A percentile compares a stretch with the other conserved stretches of the same genome.
phyloP scores from a whole-genome alignment of 2,329 filamentous ascomycete species.

The Aspergillus nomiae region DNA sequence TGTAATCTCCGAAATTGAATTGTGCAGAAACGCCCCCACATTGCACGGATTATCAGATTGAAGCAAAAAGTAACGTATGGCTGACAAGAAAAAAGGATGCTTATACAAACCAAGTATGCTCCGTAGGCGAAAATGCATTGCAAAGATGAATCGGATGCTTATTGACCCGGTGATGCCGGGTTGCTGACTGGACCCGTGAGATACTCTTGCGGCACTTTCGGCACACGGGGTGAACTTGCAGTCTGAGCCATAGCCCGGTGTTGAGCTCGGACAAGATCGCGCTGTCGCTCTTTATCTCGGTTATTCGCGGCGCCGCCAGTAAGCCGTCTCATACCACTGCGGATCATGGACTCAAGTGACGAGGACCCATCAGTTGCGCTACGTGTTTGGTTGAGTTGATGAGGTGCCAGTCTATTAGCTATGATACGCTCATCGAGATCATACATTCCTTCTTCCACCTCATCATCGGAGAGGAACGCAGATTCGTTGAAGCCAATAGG shows the following conservation, averaged over 20 bases:
- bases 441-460: constrained; percentile 74
- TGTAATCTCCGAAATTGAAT: constrained; percentile 9
- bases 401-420: constrained; percentile 26
- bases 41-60: constrained; percentile 4
- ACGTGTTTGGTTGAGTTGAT: constrained; percentile 28
- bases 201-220: constrained; percentile 52
- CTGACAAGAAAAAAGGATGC: constrained; percentile 7
- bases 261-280: constrained; percentile 45
- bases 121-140: background rate
- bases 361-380: constrained; percentile 44
- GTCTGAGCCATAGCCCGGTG: constrained; percentile 44
- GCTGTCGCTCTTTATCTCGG: constrained; percentile 48
- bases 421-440: constrained; percentile 72
- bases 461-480: constrained; percentile 75
- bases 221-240: constrained; percentile 46
- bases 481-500: constrained; percentile 49
- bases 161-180: constrained; percentile 36
- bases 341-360: constrained; percentile 48
- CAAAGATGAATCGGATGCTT: background rate
- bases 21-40: constrained; percentile 9
- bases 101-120: background rate
- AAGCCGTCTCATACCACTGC: constrained; percentile 50
- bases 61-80: background rate
- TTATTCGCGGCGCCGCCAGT: constrained; percentile 45
- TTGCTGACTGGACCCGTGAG: constrained; percentile 41